phyloP scores from a whole-genome alignment of 148 eudicot species.

The Chenopodium suecicum region DNA sequence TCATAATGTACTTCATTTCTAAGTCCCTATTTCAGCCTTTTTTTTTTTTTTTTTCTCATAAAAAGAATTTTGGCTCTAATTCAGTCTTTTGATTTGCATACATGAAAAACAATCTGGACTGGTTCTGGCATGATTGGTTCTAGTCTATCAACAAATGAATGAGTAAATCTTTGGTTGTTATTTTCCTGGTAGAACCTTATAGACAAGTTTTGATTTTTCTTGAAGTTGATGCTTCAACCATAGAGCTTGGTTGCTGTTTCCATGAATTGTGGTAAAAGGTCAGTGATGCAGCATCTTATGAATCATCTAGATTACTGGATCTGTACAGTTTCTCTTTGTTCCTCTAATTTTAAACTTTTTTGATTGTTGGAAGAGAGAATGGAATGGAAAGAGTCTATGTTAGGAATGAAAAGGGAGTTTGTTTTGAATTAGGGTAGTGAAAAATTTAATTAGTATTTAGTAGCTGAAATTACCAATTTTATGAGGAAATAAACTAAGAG shows the following conservation, averaged over 20 bases:
- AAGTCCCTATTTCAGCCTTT: no score
- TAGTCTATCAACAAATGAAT: neutral
- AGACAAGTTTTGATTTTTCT: neutral
- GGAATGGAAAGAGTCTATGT: neutral
- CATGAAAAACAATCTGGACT: neutral
- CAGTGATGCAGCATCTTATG: neutral
- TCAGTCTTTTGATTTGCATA: neutral
- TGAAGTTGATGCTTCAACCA: neutral
- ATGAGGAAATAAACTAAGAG: neutral
- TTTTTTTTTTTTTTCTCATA: neutral
- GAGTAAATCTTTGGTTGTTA: neutral
- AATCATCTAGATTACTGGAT: neutral
- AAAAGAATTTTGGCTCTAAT: neutral
- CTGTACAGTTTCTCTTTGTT: no score
- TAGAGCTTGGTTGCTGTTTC: neutral
- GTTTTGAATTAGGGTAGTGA: neutral
- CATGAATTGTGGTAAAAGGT: neutral
- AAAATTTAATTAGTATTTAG: neutral
- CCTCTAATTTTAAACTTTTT: no score
- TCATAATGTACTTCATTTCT: neutral
- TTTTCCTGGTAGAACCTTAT: neutral
- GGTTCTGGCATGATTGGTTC: neutral
- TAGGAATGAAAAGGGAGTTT: neutral
- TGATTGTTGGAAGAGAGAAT: neutral
- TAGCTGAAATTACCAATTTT: neutral